Percentiles rank a stretch among this genome's conserved stretches.
Conservation (phyloP, 2,329 filamentous ascomycete genomes). For the Talaromyces verruculosus region DNA sequence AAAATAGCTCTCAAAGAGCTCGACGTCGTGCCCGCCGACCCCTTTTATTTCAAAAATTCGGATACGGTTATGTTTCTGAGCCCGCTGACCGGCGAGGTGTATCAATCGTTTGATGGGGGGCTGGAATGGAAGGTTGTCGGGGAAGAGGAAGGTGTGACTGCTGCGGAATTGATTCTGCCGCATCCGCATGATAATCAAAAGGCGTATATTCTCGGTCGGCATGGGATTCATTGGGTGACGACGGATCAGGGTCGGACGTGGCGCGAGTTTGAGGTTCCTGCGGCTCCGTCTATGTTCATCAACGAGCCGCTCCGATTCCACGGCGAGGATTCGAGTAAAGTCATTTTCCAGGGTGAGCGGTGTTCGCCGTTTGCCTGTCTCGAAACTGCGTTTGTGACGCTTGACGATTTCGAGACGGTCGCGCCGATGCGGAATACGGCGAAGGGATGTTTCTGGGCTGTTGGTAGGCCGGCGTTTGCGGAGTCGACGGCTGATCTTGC, state of each 20-base stretch:
- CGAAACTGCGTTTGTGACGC: slow-evolving; percentile 70
- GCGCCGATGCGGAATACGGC: slow-evolving; percentile 67
- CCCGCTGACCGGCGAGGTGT: slow-evolving; percentile 62
- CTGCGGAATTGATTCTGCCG: slow-evolving; percentile 60
- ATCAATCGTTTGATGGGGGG: slow-evolving; percentile 79
- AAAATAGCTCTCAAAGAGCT: slow-evolving; percentile 65
- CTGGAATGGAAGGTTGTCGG: slow-evolving; percentile 66
- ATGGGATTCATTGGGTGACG: slow-evolving; percentile 76
- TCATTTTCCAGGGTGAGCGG: slow-evolving; percentile 77
- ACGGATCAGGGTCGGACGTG: slow-evolving; percentile 79
- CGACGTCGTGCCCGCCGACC: slow-evolving; percentile 62
- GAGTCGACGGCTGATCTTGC: slow-evolving; percentile 52
- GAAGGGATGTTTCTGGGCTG: slow-evolving; percentile 83
- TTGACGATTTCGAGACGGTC: slow-evolving; percentile 74
- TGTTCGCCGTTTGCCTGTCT: slow-evolving; percentile 65
- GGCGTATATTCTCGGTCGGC: slow-evolving; percentile 73
- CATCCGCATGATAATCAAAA: slow-evolving; percentile 76
- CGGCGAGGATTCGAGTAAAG: slow-evolving; percentile 75
- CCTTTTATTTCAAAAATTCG: slow-evolving; percentile 91
- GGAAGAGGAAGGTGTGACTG: slow-evolving; percentile 55
- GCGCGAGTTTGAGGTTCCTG: slow-evolving; percentile 67
- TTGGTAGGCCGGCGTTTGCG: slow-evolving; percentile 67
- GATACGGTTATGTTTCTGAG: slow-evolving; percentile 78
- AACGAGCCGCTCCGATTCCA: slow-evolving; percentile 70
- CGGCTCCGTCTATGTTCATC: slow-evolving; percentile 54